Base-by-base conservation (phyloP, 2,329 filamentous ascomycete genomes). In the Diaporthe citriasiana region DNA sequence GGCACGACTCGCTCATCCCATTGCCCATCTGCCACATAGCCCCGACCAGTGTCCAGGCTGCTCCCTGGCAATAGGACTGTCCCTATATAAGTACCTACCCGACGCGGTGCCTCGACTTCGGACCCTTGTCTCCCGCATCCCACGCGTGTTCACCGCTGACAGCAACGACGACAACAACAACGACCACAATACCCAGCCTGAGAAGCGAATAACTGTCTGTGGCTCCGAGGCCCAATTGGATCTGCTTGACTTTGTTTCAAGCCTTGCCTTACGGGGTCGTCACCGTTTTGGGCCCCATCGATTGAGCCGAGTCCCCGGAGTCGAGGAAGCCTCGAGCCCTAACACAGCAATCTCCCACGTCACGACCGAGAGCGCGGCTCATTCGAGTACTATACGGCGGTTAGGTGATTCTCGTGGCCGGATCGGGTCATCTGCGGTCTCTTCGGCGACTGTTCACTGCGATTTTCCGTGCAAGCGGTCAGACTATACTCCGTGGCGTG, bases 71-170 rank as follows among this genome's bases (percentile, higher is more conserved):
- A 35, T 13, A 15, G 38, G 13, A n/a, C 27, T n/a, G 27, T 50
- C 45, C 33, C 35, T 33, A 25, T 57, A 63, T 35, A 27, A 51
- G 22, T 47, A 68, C 30, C 59, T 35, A 25, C 42, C 60, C 57
- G 50, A 66, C 65, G 40, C 65, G 56, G 72, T 70, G 59, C 38
- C 40, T 72, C 55, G 73, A 53, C 57, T 59, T 65, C 47, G 56
- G 73, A 57, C 63, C 70, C 70, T 72, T 70, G 70, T 75, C 63
- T 69, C 33, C 45, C 33, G 56, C 30, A n/a, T 38, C 71, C 56
- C 56, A 70, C 47, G 69, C 73, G 73, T 65, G 55, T 75, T 72
- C 45, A 65, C 73, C 70, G 56, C 73, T 25, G 56, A 74, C 40
- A 55, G n/a, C 59, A 25, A 73, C 71, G n/a, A 53, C 38, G 38